phyloP scores from a whole-genome alignment of 495 filamentous ascomycete genomes.

The Tuber brumale region DNA sequence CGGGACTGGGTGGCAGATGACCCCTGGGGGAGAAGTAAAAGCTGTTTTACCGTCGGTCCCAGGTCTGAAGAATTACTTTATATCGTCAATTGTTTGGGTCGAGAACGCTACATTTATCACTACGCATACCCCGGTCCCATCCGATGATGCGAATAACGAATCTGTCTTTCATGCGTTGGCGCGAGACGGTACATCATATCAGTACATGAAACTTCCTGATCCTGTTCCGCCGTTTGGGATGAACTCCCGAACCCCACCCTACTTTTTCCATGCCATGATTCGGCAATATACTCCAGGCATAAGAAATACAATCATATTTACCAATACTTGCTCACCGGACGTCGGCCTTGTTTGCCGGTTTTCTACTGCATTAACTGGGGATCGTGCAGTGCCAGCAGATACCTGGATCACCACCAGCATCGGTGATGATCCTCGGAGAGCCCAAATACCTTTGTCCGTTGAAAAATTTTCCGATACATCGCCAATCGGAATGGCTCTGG shows the following conservation, averaged over 20 bases:
- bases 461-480: constrained; percentile 61
- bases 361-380: constrained; percentile 52
- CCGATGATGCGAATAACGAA: constrained; percentile 50
- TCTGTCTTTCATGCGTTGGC: constrained; percentile 71
- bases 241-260: constrained; percentile 58
- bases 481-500: constrained; percentile 70
- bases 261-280: constrained; percentile 68
- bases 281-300: constrained; percentile 71
- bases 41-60: constrained; percentile 73
- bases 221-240: constrained; percentile 62
- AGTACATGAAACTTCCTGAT: constrained; percentile 57
- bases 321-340: constrained; percentile 70
- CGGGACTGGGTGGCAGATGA: constrained; percentile 76
- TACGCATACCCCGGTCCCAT: constrained; percentile 60
- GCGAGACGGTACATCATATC: constrained; percentile 60
- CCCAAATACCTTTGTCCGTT: constrained; percentile 60
- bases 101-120: constrained; percentile 79
- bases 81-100: constrained; percentile 82
- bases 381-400: constrained; percentile 55
- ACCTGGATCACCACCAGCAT: constrained; percentile 66
- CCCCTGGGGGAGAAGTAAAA: constrained; percentile 66
- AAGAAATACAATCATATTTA: constrained; percentile 69
- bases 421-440: constrained; percentile 68
- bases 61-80: constrained; percentile 61
- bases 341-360: constrained; percentile 71